Percentiles rank a stretch among this genome's conserved stretches.
phyloP scores from a whole-genome alignment of 2,329 filamentous ascomycete genomes.

The Dactylellina cionopaga region DNA sequence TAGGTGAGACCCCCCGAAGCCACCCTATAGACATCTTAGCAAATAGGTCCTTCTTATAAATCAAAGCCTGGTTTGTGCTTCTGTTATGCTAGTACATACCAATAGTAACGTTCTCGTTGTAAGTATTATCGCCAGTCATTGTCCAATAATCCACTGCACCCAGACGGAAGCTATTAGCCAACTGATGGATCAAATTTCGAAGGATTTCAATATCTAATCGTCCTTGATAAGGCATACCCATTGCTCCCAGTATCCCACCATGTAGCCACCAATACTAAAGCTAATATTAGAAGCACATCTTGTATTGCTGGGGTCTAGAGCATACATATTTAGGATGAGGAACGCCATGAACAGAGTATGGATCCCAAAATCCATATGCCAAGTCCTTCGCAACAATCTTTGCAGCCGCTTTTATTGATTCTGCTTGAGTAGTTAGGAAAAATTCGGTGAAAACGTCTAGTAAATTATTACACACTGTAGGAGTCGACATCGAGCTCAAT shows the following conservation, averaged over 20 bases:
- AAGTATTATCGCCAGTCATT: constrained; percentile 77
- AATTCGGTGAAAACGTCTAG: no score
- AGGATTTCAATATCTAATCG: no score
- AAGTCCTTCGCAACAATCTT: constrained; percentile 37
- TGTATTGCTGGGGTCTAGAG: not conserved
- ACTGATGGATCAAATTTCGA: no score
- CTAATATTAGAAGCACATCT: not conserved
- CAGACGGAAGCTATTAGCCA: not conserved
- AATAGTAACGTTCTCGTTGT: constrained; percentile 73
- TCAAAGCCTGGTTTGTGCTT: no score
- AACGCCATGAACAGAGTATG: constrained; percentile 29
- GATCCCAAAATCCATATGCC: constrained; percentile 37
- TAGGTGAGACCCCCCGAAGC: constrained; percentile 67
- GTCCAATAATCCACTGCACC: constrained; percentile 79
- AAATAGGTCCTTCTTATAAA: no score
- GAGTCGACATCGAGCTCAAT: constrained; percentile 38
- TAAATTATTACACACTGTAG: constrained; percentile 23
- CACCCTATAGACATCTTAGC: constrained; percentile 81
- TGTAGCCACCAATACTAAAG: constrained; percentile 46
- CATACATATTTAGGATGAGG: constrained; percentile 29
- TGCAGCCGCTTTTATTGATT: constrained; percentile 43
- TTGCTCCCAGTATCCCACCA: constrained; percentile 30
- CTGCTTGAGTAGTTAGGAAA: not conserved
- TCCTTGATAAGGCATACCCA: constrained; percentile 12
- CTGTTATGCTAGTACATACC: constrained; percentile 66